Percentiles rank a stretch among this genome's conserved stretches.
Conservation (phyloP, 164 flowering plant genomes). For the Nymphaea thermarum region DNA sequence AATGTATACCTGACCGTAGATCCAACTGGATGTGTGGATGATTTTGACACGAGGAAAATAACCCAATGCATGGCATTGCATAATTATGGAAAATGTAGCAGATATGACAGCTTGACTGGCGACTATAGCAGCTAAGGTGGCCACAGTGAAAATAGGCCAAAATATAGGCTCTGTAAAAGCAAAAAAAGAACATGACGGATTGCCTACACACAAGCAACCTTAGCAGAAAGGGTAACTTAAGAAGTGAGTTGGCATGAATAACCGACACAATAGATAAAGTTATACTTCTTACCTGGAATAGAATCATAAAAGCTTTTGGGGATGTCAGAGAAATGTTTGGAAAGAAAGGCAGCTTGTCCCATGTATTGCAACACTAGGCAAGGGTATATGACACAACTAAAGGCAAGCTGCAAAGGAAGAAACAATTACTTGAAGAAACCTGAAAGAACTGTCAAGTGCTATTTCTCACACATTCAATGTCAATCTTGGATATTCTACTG, state of each 20-base stretch:
- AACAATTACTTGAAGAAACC: not conserved
- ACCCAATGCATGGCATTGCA: conserved; percentile 57
- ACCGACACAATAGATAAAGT: too few relatives aligned
- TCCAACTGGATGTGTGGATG: conserved; percentile 45
- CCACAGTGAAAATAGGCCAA: conserved; percentile 52
- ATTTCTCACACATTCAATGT: too few relatives aligned
- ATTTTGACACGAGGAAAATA: conserved; percentile 75
- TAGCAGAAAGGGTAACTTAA: not conserved
- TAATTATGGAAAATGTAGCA: conserved; percentile 48
- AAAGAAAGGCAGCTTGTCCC: conserved; percentile 78
- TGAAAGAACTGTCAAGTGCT: too few relatives aligned
- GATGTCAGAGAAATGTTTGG: conserved; percentile 37
- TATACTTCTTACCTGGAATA: conserved; percentile 36
- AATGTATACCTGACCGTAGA: conserved; percentile 46
- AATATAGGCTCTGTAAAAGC: conserved; percentile 29
- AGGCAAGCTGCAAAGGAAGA: conserved; percentile 36
- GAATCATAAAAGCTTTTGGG: conserved; percentile 48
- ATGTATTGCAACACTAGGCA: conserved; percentile 64
- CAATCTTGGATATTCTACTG: too few relatives aligned
- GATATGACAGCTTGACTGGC: conserved; percentile 60
- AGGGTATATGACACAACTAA: conserved; percentile 42
- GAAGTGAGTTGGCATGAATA: not conserved
- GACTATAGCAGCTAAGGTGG: conserved; percentile 51
- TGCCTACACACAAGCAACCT: not conserved
- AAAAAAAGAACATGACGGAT: not conserved